Evolutionary conservation across 2,329 filamentous ascomycete species (phyloP), one percentile per base, ranked within the genome.

Genomic region (Calonectria multiphialidica): DNA sequence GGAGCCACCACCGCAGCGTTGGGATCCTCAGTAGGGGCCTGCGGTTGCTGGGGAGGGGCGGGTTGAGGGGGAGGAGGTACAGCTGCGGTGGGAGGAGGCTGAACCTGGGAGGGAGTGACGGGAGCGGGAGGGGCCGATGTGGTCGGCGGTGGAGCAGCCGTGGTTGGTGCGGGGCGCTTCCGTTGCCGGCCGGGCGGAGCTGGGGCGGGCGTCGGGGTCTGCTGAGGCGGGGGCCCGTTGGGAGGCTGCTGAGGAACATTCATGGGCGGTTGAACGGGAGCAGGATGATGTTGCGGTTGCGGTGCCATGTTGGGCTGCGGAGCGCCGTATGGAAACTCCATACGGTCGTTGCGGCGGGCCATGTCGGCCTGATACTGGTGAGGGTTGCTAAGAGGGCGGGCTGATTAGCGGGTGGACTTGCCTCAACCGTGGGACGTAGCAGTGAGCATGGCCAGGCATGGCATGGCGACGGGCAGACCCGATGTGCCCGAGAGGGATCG

Each of bases 351-450:
- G 68, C 85, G 84, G 72, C 84, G 84, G 75, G 82, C 84, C 87
- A 90, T 87, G 74, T 90, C 87, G 76, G 84, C 81, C 81, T 87
- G 87, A 78, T 90, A 90, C 67, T 85, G 81, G 79, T 90, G 87
- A 73, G 80, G 76, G 71, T 84, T 83, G 78, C 83, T 85, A 72
- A 78, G 72, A 75, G 71, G 73, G 70, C 49, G 74, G 68, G 73
- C 68, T 71, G 76, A 76, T 83, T 77, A 83, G 82, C 77, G 76
- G 66, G 72, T 73, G 77, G 67, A 72, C 73, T 78, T 73, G 71
- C 71, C 78, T 77, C 74, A 66, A 73, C 74, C 63, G 74, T 74
- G 74, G 68, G 71, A 75, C 74, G 75, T 74, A 71, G 73, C 66
- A 71, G 74, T 74, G 73, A 69, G 75, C 75, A 81, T 78, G 78